These are phyloP conservation scores for Boletellus sp. DNA, from an alignment of 1,284 basidiomycete species.

Conservation along the genomic window DNA sequence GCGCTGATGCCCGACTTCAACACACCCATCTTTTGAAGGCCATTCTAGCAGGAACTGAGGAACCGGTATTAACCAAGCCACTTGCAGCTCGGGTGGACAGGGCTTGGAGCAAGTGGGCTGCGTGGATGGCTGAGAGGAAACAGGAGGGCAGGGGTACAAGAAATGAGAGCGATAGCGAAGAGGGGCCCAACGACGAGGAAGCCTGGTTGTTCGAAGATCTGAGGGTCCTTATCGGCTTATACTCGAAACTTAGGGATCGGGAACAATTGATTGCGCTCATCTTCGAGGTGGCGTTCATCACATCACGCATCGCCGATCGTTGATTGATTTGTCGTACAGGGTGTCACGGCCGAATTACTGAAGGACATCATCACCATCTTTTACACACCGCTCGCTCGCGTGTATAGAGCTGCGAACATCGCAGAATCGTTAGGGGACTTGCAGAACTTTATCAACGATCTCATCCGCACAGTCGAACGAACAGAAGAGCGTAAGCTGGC, in stretches of 20 bases:
- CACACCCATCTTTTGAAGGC: constrained; percentile 69
- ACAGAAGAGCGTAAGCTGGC: constrained; percentile 78
- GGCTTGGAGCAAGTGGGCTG: constrained; percentile 72
- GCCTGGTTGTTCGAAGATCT: constrained; percentile 95
- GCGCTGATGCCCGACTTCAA: constrained; percentile 69
- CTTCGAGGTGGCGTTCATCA: constrained; percentile 69
- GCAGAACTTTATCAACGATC: constrained; percentile 93
- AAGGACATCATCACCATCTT: constrained; percentile 99
- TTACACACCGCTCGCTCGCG: constrained; percentile 95
- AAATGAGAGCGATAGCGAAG: constrained; percentile 74
- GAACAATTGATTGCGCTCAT: constrained; percentile 92
- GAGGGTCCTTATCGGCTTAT: constrained; percentile 72
- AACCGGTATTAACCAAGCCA: constrained; percentile 67
- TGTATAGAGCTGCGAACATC: constrained; percentile 97
- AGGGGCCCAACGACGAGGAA: constrained; percentile 88
- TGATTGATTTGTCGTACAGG: constrained; percentile 45
- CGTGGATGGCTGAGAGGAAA: constrained; percentile 64
- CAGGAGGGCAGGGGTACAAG: constrained; percentile 58
- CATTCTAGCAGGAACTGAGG: constrained; percentile 79
- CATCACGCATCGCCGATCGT: background rate
- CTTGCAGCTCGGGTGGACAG: constrained; percentile 78
- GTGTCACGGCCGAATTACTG: constrained; percentile 89
- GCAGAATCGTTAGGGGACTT: constrained; percentile 90
- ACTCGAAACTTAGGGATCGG: constrained; percentile 80
- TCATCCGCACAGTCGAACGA: constrained; percentile 91